Conservation (phyloP, 805 yeast genomes). For the Ogataea haglerorum region DNA sequence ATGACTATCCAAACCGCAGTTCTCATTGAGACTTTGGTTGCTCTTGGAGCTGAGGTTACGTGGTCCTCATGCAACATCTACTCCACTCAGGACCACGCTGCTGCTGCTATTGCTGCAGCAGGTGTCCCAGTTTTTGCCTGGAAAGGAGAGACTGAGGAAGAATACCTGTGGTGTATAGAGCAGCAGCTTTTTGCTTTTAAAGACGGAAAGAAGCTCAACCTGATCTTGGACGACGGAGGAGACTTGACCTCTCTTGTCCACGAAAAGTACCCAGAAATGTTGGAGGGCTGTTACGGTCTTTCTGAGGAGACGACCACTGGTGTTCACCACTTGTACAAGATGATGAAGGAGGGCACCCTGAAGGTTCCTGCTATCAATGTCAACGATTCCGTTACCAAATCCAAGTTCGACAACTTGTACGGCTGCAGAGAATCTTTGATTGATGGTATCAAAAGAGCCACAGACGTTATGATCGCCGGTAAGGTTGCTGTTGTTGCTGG, state of each 20-base stretch:
- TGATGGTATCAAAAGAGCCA: slow-evolving; percentile 99
- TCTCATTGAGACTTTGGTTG: slow-evolving; percentile 93
- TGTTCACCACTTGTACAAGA: slow-evolving; percentile 97
- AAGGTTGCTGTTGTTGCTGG: slow-evolving; percentile 99
- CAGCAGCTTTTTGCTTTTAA: slow-evolving; percentile 98
- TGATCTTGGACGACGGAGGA: slow-evolving; percentile 99
- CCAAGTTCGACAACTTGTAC: slow-evolving; percentile 98
- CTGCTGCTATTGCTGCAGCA: slow-evolving; percentile 99
- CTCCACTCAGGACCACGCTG: slow-evolving; percentile 99
- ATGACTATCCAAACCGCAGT: slow-evolving; percentile 99
- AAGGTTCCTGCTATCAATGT: slow-evolving; percentile 99
- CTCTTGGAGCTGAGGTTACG: slow-evolving; percentile 98
- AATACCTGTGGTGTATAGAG: slow-evolving; percentile 98
- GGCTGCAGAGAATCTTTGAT: slow-evolving; percentile 99
- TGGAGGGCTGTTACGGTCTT: slow-evolving; percentile 90
- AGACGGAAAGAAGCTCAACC: slow-evolving; percentile 90
- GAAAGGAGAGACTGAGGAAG: slow-evolving; percentile 99
- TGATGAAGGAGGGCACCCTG: slow-evolving; percentile 81
- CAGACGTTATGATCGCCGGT: slow-evolving; percentile 99
- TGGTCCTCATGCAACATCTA: slow-evolving; percentile 99
- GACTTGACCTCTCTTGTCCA: slow-evolving; percentile 96
- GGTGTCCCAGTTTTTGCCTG: slow-evolving; percentile 99
- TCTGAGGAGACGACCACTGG: slow-evolving; percentile 99
- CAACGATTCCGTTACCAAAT: slow-evolving; percentile 98
- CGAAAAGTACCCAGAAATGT: slow-evolving; percentile 97